Evolutionary conservation across 2,329 filamentous ascomycete genomes (phyloP).

Genomic region (Chalaropsis ovoidea): DNA sequence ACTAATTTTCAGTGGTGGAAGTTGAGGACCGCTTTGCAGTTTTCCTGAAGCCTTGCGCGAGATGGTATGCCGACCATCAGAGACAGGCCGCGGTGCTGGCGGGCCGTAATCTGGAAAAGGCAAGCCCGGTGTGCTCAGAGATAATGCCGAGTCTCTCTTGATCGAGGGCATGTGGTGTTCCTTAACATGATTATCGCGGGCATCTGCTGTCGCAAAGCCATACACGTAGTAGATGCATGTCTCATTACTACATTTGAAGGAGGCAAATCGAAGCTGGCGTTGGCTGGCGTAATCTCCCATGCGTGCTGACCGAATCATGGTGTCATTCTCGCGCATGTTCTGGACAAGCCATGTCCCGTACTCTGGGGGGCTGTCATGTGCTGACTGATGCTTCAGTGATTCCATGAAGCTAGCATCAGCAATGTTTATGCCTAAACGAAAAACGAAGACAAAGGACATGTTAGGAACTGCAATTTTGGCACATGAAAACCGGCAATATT

Average conservation of each 20-base stretch:
- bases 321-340: conserved; percentile 18
- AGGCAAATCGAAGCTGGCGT: conserved; percentile 27
- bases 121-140: conserved; percentile 33
- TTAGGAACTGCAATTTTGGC: conserved; percentile 4
- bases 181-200: conserved; percentile 43
- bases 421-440: conserved; percentile 36
- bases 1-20: conserved; percentile 5
- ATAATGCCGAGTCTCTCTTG: conserved; percentile 41
- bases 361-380: conserved; percentile 30
- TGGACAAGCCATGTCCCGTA: conserved; percentile 20
- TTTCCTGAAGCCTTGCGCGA: neutral
- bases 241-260: conserved; percentile 47
- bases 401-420: conserved; percentile 36
- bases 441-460: neutral
- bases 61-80: neutral
- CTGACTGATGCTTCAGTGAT: conserved; percentile 33
- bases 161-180: conserved; percentile 35
- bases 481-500: neutral
- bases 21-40: conserved; percentile 7
- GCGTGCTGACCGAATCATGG: conserved; percentile 21
- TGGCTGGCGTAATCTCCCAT: conserved; percentile 26
- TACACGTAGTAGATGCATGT: conserved; percentile 50
- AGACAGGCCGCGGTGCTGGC: neutral
- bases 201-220: conserved; percentile 42
- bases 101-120: conserved; percentile 28